phyloP scores from a whole-genome alignment of 108 stramenopile species.

The Cyclotella distinguenda region DNA sequence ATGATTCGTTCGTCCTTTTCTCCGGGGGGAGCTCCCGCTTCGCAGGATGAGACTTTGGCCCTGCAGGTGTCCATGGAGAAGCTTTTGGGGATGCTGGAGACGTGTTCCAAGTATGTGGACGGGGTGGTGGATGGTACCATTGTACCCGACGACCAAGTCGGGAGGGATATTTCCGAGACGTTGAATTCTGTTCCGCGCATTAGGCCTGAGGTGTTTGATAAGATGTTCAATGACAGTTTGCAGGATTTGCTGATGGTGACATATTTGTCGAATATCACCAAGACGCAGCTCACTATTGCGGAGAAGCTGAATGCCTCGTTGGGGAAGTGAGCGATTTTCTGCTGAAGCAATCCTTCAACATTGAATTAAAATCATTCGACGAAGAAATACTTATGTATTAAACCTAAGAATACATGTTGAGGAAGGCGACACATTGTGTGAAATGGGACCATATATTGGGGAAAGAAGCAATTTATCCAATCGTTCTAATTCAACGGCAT shows the following conservation, averaged over 20 bases:
- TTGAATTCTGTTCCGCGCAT: conserved; percentile 87
- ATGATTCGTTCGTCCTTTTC: conserved; percentile 70
- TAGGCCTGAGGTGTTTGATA: conserved; percentile 88
- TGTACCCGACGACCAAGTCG: conserved; percentile 68
- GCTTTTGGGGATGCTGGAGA: conserved; percentile 81
- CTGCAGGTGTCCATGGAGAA: conserved; percentile 74
- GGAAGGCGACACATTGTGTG: no score
- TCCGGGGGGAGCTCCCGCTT: conserved; percentile 13
- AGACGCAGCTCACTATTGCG: conserved; percentile 92
- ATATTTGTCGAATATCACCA: conserved; percentile 91
- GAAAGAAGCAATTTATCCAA: no score
- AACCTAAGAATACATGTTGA: no score
- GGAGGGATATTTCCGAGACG: conserved; percentile 80
- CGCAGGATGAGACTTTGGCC: conserved; percentile 26
- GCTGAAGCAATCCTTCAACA: no score
- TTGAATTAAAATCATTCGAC: no score
- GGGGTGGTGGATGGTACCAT: conserved; percentile 77
- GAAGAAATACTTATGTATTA: no score
- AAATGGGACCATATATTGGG: no score
- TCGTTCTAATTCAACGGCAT: no score
- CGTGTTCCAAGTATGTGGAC: conserved; percentile 81
- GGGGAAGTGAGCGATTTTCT: conserved; percentile 53
- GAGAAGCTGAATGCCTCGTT: conserved; percentile 91
- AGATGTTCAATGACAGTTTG: conserved; percentile 86
- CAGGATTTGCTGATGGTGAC: conserved; percentile 98